These are phyloP conservation scores for Mycena haematopus DNA, from an alignment of 768 basidiomycete species.

Conservation along the genomic window DNA sequence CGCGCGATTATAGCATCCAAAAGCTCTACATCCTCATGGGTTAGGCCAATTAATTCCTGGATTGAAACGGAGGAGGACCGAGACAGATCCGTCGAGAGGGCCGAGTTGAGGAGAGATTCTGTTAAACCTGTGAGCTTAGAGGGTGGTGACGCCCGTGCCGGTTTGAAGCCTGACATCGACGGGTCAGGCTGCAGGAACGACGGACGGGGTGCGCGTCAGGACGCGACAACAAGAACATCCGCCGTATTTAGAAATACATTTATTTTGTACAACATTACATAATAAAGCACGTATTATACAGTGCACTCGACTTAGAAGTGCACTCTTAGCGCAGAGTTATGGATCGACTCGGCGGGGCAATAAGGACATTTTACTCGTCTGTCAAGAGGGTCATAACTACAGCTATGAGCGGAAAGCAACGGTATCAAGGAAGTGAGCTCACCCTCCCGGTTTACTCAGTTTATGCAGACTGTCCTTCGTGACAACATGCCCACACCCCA, in stretches of 20 bases:
- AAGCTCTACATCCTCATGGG: constrained; percentile 66
- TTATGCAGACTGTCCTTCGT: constrained; percentile 91
- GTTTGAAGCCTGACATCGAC: constrained; percentile 41
- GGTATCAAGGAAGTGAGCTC: constrained; percentile 21
- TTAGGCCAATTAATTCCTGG: constrained; percentile 59
- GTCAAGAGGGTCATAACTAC: constrained; percentile 20
- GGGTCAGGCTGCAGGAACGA: neutral
- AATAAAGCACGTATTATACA: too few species aligned
- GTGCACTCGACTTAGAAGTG: constrained; percentile 57
- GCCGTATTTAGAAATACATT: constrained; percentile 2
- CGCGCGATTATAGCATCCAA: constrained; percentile 77
- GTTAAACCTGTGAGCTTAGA: constrained; percentile 36
- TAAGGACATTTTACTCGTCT: constrained; percentile 97
- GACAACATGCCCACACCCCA: constrained; percentile 94
- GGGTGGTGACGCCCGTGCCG: constrained; percentile 42
- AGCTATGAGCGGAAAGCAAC: constrained; percentile 4
- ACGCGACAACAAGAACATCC: neutral
- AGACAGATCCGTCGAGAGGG: constrained; percentile 44
- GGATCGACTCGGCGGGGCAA: constrained; percentile 84
- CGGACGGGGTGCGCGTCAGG: constrained; percentile 3
- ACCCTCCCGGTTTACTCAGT: constrained; percentile 85
- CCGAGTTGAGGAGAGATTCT: constrained; percentile 26
- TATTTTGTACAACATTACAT: neutral
- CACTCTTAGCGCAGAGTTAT: constrained; percentile 63
- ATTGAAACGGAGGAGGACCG: constrained; percentile 47